A percentile compares a stretch with the other conserved stretches of the same genome.
phyloP scores from a whole-genome alignment of 345 rosid genomes.

The Eucalyptus albens region DNA sequence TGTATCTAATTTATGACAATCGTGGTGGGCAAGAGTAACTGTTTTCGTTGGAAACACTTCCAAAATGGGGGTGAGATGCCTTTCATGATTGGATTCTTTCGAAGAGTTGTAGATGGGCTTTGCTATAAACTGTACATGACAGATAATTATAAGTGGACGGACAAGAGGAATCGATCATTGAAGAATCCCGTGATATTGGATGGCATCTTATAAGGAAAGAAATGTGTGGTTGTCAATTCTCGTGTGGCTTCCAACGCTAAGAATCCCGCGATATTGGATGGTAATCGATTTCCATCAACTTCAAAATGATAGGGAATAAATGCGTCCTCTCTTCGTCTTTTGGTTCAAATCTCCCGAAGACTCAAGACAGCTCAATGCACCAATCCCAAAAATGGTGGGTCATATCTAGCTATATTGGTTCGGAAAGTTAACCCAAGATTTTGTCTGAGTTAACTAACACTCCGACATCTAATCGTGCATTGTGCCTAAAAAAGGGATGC shows the following conservation, averaged over 20 bases:
- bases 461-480: not conserved
- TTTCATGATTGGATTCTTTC: not conserved
- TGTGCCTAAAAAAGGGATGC: not conserved
- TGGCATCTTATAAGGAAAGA: not conserved
- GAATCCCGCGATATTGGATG: not conserved
- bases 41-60: not conserved
- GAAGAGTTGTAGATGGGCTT: not conserved
- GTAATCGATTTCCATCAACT: not conserved
- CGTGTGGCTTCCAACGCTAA: not conserved
- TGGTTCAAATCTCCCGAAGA: not conserved
- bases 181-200: not conserved
- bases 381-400: not conserved
- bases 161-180: not conserved
- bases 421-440: not conserved
- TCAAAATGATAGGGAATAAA: not conserved
- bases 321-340: not conserved
- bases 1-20: not conserved
- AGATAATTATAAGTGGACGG: not conserved
- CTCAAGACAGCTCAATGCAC: not conserved
- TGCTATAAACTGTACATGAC: not conserved
- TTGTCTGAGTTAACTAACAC: not conserved
- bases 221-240: not conserved
- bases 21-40: not conserved
- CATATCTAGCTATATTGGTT: not conserved
- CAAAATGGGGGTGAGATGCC: not conserved